Base-by-base conservation (phyloP, 257 asterid species). In the Nicotiana tabacum region DNA sequence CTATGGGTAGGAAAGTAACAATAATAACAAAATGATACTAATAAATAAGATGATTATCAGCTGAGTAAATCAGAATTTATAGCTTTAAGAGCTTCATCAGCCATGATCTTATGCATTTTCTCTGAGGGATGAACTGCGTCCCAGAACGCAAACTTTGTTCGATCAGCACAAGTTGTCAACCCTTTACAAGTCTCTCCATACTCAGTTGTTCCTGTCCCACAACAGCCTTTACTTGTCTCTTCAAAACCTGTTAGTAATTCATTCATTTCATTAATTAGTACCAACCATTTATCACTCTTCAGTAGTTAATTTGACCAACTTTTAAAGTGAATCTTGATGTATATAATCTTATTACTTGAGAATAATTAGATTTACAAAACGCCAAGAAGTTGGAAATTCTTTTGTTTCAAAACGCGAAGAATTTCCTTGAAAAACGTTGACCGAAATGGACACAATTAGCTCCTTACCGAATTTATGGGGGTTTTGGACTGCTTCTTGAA, bases 41-140 rank as follows among this genome's bases (percentile, higher is more conserved):
- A 51, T 51, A 17, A 72, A 70, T 5, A 11, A 21, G 21, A 21
- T 21, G 60, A 72, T 53, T 68, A 72, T 57, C n/a, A 83, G 35
- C 30, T 69, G 16, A 83, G 58, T 30, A 84, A 78, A 81, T 65
- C 69, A 37, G 39, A 21, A 35, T 6, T 10, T 9, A 87, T 64
- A 11, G 84, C 82, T 53, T 69, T 66, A 33, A 91, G 12, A 76
- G 86, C 87, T 30, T 58, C 76, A 30, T 89, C 87, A 8, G 90
- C 94, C 58, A 91, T 9, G 17, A 91, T 85, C 77, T 83, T 66
- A 65, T 89, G 87, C 88, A 88, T 78, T 51, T 61, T 87, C 81
- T 91, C 90, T 2, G 92, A 88, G 48, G 81, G 84, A 83, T 91
- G 94, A 85, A 89, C 84, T 24, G 92, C 91, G 56, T 91, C 94